Conservation (phyloP, 257 asterid species). For the Sherardia arvensis region DNA sequence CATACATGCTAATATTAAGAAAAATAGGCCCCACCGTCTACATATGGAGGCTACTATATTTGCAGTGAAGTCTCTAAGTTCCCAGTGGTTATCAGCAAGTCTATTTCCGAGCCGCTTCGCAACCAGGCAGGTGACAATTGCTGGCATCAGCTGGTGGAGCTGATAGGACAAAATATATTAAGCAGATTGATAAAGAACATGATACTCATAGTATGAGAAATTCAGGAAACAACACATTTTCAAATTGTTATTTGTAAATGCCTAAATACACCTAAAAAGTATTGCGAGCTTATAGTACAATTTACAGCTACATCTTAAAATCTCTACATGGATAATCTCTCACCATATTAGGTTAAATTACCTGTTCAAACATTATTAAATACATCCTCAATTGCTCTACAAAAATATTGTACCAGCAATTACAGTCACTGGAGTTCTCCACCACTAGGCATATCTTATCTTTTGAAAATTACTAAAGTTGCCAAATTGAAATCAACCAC, state of each 20-base stretch:
- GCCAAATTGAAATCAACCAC: not conserved
- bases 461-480: too few relatives aligned
- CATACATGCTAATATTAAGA: not conserved
- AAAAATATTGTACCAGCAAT: not conserved
- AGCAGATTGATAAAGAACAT: conserved; percentile 8
- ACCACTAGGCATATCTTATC: not conserved
- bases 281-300: not conserved
- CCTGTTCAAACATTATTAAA: not conserved
- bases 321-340: not conserved
- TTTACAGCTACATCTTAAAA: not conserved
- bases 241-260: not conserved
- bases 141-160: conserved; percentile 96
- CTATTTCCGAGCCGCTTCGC: conserved; percentile 83
- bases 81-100: conserved; percentile 87
- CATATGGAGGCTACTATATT: conserved; percentile 71
- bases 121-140: conserved; percentile 94
- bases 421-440: not conserved
- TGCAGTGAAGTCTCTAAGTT: conserved; percentile 78
- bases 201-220: not conserved
- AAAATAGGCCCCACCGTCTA: conserved; percentile 46
- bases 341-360: not conserved
- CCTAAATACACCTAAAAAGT: not conserved
- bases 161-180: conserved; percentile 17
- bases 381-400: not conserved
- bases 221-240: not conserved